phyloP scores from a whole-genome alignment of 768 basidiomycete genomes.

The Mycena rebaudengoi region DNA sequence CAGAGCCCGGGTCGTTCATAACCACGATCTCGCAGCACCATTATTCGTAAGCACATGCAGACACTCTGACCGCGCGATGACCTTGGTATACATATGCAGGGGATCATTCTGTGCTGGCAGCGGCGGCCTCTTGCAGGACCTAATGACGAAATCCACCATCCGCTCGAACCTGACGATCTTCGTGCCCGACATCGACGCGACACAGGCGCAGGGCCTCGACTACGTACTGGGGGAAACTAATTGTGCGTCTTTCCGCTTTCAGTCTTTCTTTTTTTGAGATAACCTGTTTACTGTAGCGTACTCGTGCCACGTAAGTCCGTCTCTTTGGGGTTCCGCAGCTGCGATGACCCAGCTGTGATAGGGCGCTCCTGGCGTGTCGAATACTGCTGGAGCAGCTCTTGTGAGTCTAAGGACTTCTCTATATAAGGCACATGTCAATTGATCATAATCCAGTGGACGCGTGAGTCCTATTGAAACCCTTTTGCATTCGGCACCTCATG shows the following conservation, averaged over 20 bases:
- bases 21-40: conserved; percentile 66
- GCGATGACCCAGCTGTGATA: conserved; percentile 25
- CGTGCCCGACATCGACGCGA: conserved; percentile 61
- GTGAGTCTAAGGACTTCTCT: too few species aligned
- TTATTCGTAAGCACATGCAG: conserved; percentile 40
- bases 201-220: conserved; percentile 51
- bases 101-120: conserved; percentile 69
- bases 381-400: conserved; percentile 75
- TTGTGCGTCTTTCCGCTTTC: too few species aligned
- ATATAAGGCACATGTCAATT: too few species aligned
- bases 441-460: too few species aligned
- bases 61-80: conserved; percentile 34
- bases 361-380: conserved; percentile 66
- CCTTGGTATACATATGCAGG: too few species aligned
- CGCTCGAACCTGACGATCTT: conserved; percentile 65
- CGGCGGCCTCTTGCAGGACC: conserved; percentile 61
- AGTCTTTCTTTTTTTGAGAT: too few species aligned
- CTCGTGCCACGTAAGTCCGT: too few species aligned
- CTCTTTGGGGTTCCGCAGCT: too few species aligned
- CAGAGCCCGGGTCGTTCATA: conserved; percentile 57
- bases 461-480: too few species aligned
- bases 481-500: too few species aligned
- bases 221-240: conserved; percentile 75
- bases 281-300: too few species aligned
- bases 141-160: conserved; percentile 70